Base-by-base conservation (phyloP, 2,329 filamentous ascomycete genomes). In the Cadophora luteo-olivacea region DNA sequence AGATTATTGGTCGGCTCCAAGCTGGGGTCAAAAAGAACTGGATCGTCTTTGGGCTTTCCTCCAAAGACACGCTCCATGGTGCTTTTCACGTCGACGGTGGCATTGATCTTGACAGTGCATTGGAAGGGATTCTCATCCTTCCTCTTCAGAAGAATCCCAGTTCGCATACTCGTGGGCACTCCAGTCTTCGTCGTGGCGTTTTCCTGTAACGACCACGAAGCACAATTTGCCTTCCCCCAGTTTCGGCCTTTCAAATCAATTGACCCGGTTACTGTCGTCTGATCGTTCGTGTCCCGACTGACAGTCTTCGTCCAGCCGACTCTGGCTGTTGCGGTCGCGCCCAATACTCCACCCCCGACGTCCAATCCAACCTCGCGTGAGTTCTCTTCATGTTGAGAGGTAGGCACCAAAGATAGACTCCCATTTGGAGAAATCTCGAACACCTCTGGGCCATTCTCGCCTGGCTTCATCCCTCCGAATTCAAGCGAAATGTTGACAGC, bases 41-140 rank as follows among this genome's bases (percentile, higher is more conserved):
- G 72, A 62, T 72, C 72, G 58, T 74, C 69, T 4, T 69, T 65
- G 0, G 67, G 67, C 38, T 66, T 69, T 16, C 60, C 60, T 33
- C 76, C 77, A 68, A 78, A 76, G 16, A 79, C 51, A 1, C 36
- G 66, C 19, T 74, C 73, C 22, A 77, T 58, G 3, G 36, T 29
- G 16, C 68, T 72, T n/a, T 61, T 66, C 22, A 66, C 41, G 16
- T 79, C 78, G 0, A 74, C 76, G 36, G 71, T 71, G 5, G 72
- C 76, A 52, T 73, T 62, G 65, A 79, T 72, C 22, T 71, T 74
- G 54, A 79, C 69, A n/a, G 61, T 71, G 60, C 76, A 77, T 45
- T 75, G 62, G 41, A 79, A 79, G 0, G 71, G 69, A 14, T 69
- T 71, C 1, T 78, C 72, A 24, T 76, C 71, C 14, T 70, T 64